Percentiles rank a stretch among this genome's conserved stretches.
Evolutionary conservation across 164 flowering plant genomes (phyloP).

Genomic region (Aristolochia contorta): DNA sequence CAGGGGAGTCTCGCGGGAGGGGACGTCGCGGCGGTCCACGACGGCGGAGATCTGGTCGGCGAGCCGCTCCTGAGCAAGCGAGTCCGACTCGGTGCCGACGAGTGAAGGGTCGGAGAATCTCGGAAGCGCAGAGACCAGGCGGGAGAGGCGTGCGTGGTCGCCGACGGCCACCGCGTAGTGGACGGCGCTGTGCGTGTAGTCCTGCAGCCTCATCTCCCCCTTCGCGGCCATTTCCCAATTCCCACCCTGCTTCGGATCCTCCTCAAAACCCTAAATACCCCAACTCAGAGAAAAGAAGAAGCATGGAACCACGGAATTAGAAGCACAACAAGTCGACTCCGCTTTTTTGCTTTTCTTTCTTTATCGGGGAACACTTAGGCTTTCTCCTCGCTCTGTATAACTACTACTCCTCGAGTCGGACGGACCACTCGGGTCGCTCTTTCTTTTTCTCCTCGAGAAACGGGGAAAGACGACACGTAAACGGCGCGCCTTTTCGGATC

Average conservation of each 20-base stretch:
- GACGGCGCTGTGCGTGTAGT: constrained; percentile 65
- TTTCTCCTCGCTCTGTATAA: neutral
- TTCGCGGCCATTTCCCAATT: constrained; percentile 2
- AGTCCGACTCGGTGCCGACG: constrained; percentile 58
- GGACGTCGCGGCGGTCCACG: constrained; percentile 86
- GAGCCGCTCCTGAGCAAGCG: constrained; percentile 53
- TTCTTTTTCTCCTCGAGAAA: neutral
- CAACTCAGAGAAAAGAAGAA: too few species aligned
- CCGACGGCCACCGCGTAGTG: constrained; percentile 64
- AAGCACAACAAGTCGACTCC: too few species aligned
- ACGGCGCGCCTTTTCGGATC: neutral
- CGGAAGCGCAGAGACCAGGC: constrained; percentile 54
- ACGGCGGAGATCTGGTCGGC: constrained; percentile 59
- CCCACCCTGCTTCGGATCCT: too few species aligned
- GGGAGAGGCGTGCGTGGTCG: constrained; percentile 54
- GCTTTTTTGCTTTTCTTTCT: neutral
- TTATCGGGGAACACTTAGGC: neutral
- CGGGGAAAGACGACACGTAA: neutral
- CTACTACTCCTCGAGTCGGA: neutral
- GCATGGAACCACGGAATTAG: too few species aligned
- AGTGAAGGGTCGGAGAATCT: constrained; percentile 42
- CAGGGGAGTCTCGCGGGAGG: constrained; percentile 68
- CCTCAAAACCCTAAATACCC: neutral
- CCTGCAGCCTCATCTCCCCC: constrained; percentile 16
- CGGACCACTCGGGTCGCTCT: neutral